A percentile compares a stretch with the other conserved stretches of the same genome.
These are phyloP conservation scores for Cryptococcus hybrid DNA, from an alignment of 1,284 basidiomycete species.

Conservation along the genomic window DNA sequence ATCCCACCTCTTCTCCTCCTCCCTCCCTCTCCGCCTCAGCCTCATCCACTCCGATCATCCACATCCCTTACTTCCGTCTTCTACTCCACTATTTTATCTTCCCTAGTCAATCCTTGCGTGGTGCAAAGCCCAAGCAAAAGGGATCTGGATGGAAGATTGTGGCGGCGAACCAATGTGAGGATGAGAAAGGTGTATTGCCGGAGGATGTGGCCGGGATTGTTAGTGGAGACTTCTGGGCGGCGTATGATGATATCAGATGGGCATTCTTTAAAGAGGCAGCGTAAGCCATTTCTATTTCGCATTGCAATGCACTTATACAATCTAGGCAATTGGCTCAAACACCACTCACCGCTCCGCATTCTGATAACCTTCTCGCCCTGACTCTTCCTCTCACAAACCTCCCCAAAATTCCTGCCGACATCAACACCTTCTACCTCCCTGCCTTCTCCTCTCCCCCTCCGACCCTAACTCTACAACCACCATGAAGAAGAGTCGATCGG, in stretches of 20 bases:
- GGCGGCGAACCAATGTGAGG: constrained; percentile 28
- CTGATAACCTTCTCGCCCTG: constrained; percentile 67
- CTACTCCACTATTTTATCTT: constrained; percentile 38
- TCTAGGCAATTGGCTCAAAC: neutral
- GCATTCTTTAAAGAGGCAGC: constrained; percentile 84
- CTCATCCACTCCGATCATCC: constrained; percentile 25
- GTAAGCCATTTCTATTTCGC: constrained; percentile 50
- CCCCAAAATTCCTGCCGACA: constrained; percentile 68
- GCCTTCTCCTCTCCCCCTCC: constrained; percentile 59
- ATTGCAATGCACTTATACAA: neutral
- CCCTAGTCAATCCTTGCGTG: constrained; percentile 40
- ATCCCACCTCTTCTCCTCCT: constrained; percentile 78
- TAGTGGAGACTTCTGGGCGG: constrained; percentile 50
- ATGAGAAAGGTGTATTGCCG: constrained; percentile 58
- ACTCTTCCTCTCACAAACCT: constrained; percentile 78
- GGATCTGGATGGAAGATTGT: constrained; percentile 14
- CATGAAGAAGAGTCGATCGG: constrained; percentile 9
- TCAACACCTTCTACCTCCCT: constrained; percentile 83
- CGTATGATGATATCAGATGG: constrained; percentile 76
- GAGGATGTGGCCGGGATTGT: constrained; percentile 57
- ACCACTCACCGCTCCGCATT: constrained; percentile 27
- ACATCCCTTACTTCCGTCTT: constrained; percentile 42
- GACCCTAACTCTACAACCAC: neutral
- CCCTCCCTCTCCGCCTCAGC: constrained; percentile 69
- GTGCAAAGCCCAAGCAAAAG: constrained; percentile 34